phyloP scores from a whole-genome alignment of 352 stramenopile species.

The Phytopythium helicoides region DNA sequence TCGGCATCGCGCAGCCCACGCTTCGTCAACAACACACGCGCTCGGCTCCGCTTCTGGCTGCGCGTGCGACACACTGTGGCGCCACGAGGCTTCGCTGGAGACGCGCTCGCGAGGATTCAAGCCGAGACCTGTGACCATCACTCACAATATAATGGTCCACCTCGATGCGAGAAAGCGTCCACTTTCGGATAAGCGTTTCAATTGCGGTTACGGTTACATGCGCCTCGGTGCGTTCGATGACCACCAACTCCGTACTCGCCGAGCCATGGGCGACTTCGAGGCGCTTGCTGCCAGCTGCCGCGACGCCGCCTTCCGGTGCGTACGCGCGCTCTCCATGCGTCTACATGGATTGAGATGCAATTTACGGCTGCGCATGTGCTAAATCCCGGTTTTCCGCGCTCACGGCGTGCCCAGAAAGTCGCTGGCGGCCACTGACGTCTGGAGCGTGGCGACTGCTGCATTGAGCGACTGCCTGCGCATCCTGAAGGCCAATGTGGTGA shows the following conservation, averaged over 20 bases:
- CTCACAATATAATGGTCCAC: background rate
- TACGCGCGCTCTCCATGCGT: too few species aligned
- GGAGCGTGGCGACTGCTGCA: slow-evolving; percentile 14
- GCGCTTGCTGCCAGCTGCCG: slow-evolving; percentile 52
- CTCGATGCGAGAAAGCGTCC: background rate
- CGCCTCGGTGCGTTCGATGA: too few species aligned
- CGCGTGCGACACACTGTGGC: too few species aligned
- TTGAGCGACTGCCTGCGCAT: background rate
- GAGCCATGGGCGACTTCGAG: slow-evolving; percentile 37
- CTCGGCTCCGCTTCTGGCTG: too few species aligned
- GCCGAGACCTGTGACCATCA: too few species aligned
- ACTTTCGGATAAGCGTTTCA: background rate
- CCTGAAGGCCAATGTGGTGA: background rate
- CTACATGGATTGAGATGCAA: too few species aligned
- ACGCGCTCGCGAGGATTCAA: too few species aligned
- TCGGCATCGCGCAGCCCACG: slow-evolving; percentile 1
- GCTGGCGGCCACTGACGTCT: slow-evolving; percentile 14
- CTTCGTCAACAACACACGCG: too few species aligned
- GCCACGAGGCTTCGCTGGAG: too few species aligned
- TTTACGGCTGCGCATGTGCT: too few species aligned
- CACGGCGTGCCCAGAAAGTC: slow-evolving; percentile 13
- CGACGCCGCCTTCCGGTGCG: slow-evolving; percentile 46
- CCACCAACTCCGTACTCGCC: background rate
- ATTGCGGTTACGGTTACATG: slow-evolving; percentile 7
- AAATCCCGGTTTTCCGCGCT: background rate